phyloP scores from a whole-genome alignment of 2,329 filamentous ascomycete species.

The Colletotrichum coccodes region DNA sequence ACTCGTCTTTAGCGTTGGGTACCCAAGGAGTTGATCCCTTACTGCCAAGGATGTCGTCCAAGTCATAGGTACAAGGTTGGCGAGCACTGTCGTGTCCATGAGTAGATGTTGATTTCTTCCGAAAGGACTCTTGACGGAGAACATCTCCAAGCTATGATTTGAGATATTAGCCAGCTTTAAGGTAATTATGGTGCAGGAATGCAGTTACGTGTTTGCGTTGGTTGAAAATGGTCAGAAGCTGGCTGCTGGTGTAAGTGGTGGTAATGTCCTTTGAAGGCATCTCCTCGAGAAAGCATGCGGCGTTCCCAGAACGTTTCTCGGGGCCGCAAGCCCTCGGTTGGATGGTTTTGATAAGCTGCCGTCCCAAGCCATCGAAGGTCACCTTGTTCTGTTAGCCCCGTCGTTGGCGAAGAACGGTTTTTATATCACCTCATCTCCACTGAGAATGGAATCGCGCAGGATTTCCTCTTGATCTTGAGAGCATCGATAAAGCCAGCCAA shows the following conservation, averaged over 20 bases:
- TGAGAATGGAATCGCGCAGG: conserved; percentile 43
- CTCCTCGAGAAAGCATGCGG: conserved; percentile 56
- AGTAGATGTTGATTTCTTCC: not conserved
- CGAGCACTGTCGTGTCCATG: not conserved
- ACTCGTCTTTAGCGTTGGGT: conserved; percentile 51
- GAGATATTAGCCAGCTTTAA: not conserved
- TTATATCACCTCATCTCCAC: conserved; percentile 41
- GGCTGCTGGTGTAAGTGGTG: conserved; percentile 54
- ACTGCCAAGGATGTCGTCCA: conserved; percentile 9
- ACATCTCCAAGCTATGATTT: conserved; percentile 15
- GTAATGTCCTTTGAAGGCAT: conserved; percentile 51
- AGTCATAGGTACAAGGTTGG: not conserved
- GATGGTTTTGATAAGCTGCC: conserved; percentile 43
- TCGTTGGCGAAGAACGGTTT: conserved; percentile 26
- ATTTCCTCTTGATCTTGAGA: conserved; percentile 67
- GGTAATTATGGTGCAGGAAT: not conserved
- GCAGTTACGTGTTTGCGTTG: conserved; percentile 62
- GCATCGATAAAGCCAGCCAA: conserved; percentile 82
- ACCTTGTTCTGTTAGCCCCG: conserved; percentile 37
- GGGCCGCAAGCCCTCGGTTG: conserved; percentile 50
- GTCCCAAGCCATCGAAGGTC: conserved; percentile 48
- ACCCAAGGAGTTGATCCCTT: conserved; percentile 48
- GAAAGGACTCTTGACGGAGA: conserved; percentile 23
- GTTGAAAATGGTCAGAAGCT: conserved; percentile 57
- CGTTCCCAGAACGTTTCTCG: conserved; percentile 51